Evolutionary conservation across 306 rosid genomes (phyloP), one percentile per base, ranked within the genome.

Genomic region (Prunus mira): DNA sequence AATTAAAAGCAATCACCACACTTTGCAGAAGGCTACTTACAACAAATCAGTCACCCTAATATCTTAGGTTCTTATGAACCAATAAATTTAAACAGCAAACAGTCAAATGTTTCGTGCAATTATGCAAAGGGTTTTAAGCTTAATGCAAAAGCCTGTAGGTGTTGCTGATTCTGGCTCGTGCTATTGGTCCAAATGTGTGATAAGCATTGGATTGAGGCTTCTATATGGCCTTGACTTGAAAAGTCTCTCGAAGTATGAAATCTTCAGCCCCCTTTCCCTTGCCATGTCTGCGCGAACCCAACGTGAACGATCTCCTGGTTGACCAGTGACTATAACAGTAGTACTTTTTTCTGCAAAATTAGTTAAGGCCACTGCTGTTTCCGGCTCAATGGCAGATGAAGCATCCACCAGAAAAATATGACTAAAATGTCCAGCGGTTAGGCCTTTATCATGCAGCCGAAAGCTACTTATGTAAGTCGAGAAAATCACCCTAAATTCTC

Each of bases 381-480:
- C 90, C 0, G 82, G 90, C 71, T 86, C 82, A 13, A 43, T 81
- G 19, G 82, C 80, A 25, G 65, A 57, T 13, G 76, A 81, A 69
- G 84, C 77, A 78, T 86, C 87, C 73, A 83, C 67, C 64, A 75
- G 73, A 55, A 81, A 83, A 27, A 75, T 75, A 54, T 75, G 85
- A 28, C 77, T 83, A 12, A 83, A 83, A 61, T 83, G 84, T 24
- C 82, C 83, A 43, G 73, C 46, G 1, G 68, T 45, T 28, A 81
- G 24, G 65, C 88, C 85, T 54, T 71, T 81, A 20, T 63, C 66
- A 67, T 75, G 76, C 2, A 78, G 66, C 22, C 76, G 73, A 65
- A 78, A 81, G 34, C 80, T 61, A 64, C 86, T 84, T 17, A 86
- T 27, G 64, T 66, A 84, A 15, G 88, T 84, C 1, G 87, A 78